Base-by-base conservation (phyloP, 2,329 filamentous ascomycete species). In the Blumeria graminis region DNA sequence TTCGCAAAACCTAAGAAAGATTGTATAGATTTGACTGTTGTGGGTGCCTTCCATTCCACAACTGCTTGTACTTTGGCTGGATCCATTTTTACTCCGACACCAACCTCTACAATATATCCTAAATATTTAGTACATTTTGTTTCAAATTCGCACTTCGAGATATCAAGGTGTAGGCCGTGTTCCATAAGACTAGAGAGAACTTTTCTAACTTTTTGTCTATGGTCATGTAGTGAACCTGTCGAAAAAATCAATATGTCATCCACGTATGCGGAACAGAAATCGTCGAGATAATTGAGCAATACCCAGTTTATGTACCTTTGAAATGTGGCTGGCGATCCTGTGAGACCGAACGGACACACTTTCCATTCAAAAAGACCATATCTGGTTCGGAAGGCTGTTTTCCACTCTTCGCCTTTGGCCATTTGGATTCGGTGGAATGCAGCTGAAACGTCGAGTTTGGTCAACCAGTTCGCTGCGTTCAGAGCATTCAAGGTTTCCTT, bases 1-100 rank as follows among this genome's bases (percentile, higher is more conserved):
- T 59, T 59, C n/a, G 56, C 48, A 48, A 59, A 59, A n/a, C 58
- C 28, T 41, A 58, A 14, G 51, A 58, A 41, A 38, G n/a, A n/a
- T 22, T 28, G 33, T 18, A 53, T 22, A 8, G 46, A 35, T 18
- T 56, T 56, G 14, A 57, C 33, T 8, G 34, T 52, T 16, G 41
- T 48, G 10, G 41, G 56, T 14, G 51, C 50, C 33, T 55, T 41
- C 51, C 45, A 57, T 14, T 50, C 39, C 14, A 57, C 16, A 50
- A 57, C 55, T 11, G 51, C 51, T 38, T 57, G 43, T 32, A 57
- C 46, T 32, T 57, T 57, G 28, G 53, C 39, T 13, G 41, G 52
- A 16, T 55, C 51, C 41, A 57, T 57, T 39, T 43, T 33, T 18
- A 55, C 16, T 18, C 56, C 55, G 18, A 38, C 38, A 33, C 41